Evolutionary conservation across 1,139 yeast species (phyloP), one percentile per base, ranked within the genome.

Genomic region (Candida dubliniensis): DNA sequence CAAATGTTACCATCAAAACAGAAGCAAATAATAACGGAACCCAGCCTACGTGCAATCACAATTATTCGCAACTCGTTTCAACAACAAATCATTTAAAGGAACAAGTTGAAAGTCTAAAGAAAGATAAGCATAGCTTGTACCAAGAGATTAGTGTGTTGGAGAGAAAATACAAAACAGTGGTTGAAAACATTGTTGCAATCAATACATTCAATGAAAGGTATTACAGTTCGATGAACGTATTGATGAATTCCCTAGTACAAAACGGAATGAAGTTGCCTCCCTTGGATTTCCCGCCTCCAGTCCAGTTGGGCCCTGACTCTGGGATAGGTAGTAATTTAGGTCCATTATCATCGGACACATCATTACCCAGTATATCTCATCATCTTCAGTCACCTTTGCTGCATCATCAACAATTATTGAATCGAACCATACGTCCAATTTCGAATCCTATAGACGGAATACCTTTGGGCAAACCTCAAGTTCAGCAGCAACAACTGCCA

Each of bases 261-360:
- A 71, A 81, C 11, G 93, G 93, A 1, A 77, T 84, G 38, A 79
- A 84, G 47, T 50, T 85, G n/a, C 90, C 91, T 4, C 79, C 77
- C 2, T 63, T 82, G 39, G 84, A 81, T 48, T 63, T 81, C 42
- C 85, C 86, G 3, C 63, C 63, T 47, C 75, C 77, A 1, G 47
- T 52, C 23, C 52, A 64, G 33, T 49, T 59, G 39, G 57, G 54
- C 26, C 51, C 59, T 47, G 34, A 31, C 25, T 33, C 38, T 12
- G 38, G 36, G 33, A 30, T 30, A 14, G 38, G 36, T 10, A 32
- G 15, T 9, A 18, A 29, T 24, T 29, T 36, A 31, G 24, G 33
- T 29, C 23, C 34, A 15, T 31, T 37, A 31, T 36, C 39, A 18
- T 30, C 32, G 2, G 38, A 43, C 14, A 36, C 47, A 26, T 25